These are phyloP conservation scores for Phycomyces nitens DNA, from an alignment of 192 early-diverging fungal species.

Conservation along the genomic window DNA sequence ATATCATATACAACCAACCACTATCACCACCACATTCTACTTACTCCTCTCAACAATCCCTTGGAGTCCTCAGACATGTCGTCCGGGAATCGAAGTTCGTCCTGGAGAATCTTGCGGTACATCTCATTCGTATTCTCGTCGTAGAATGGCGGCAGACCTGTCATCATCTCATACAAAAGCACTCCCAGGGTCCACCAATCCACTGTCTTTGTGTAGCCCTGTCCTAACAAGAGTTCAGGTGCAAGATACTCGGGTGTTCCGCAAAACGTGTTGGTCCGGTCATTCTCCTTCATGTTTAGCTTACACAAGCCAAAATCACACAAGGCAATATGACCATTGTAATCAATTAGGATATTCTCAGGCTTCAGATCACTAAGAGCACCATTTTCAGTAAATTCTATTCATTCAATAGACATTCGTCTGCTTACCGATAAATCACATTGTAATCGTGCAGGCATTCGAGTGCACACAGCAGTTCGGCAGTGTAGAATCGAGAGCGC, in stretches of 20 bases:
- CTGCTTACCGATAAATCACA: conserved; percentile 74
- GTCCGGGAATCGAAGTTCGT: conserved; percentile 82
- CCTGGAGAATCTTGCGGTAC: conserved; percentile 91
- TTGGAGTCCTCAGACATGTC: conserved; percentile 65
- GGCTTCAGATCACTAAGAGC: conserved; percentile 88
- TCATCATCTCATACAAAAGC: conserved; percentile 87
- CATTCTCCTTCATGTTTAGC: conserved; percentile 90
- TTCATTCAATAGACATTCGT: conserved; percentile 13
- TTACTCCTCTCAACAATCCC: conserved; percentile 58
- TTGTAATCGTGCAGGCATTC: conserved; percentile 91
- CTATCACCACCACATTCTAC: too few relatives aligned
- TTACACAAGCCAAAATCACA: conserved; percentile 95
- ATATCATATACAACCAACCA: too few relatives aligned
- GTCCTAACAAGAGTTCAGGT: conserved; percentile 80
- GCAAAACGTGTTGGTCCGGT: conserved; percentile 92
- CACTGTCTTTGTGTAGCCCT: conserved; percentile 87
- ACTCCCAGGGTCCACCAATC: conserved; percentile 99
- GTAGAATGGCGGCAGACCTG: conserved; percentile 88
- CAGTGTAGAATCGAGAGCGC: conserved; percentile 89
- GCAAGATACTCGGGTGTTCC: conserved; percentile 99
- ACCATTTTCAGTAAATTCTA: too few relatives aligned
- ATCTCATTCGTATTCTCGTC: conserved; percentile 94
- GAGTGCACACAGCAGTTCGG: conserved; percentile 86
- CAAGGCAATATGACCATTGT: conserved; percentile 89
- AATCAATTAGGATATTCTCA: conserved; percentile 93